These are phyloP conservation scores for Spiraea crenata DNA, from an alignment of 331 rosid species.

Conservation along the genomic window DNA sequence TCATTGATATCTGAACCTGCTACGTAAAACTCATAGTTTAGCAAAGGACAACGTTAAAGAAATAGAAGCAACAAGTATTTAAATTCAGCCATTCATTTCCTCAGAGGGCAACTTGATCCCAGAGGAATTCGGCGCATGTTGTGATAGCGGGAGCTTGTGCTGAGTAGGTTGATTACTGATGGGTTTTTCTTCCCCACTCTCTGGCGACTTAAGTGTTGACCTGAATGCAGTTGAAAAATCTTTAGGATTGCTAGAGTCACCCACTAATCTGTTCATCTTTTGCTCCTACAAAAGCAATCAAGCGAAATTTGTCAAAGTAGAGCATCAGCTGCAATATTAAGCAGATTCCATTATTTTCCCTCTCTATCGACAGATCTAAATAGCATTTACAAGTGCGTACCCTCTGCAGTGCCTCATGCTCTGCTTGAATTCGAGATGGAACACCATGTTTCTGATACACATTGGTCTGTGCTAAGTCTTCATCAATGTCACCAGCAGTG, in stretches of 20 bases:
- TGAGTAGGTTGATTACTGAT: slow-evolving; percentile 41
- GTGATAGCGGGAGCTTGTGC: slow-evolving; percentile 34
- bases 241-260: slow-evolving; percentile 54
- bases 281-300: slow-evolving; percentile 57
- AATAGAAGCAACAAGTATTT: slow-evolving; percentile 21
- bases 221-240: slow-evolving; percentile 67
- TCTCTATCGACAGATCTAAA: neutral
- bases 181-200: slow-evolving; percentile 46
- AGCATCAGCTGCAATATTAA: neutral
- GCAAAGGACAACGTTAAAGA: neutral
- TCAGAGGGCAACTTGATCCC: slow-evolving; percentile 42
- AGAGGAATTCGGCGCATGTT: slow-evolving; percentile 38
- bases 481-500: slow-evolving; percentile 76
- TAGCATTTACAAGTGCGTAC: slow-evolving; percentile 39
- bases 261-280: slow-evolving; percentile 49
- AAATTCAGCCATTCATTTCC: slow-evolving; percentile 40
- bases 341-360: slow-evolving; percentile 1
- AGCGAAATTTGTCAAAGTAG: neutral
- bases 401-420: slow-evolving; percentile 86
- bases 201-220: slow-evolving; percentile 45
- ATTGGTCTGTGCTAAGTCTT: slow-evolving; percentile 79
- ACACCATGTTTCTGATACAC: slow-evolving; percentile 88
- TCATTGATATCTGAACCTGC: slow-evolving; percentile 10
- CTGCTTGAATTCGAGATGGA: slow-evolving; percentile 92
- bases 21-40: slow-evolving; percentile 7